Evolutionary conservation across 1,284 basidiomycete species (phyloP).

Genomic region (Apiotrichum gamsii): DNA sequence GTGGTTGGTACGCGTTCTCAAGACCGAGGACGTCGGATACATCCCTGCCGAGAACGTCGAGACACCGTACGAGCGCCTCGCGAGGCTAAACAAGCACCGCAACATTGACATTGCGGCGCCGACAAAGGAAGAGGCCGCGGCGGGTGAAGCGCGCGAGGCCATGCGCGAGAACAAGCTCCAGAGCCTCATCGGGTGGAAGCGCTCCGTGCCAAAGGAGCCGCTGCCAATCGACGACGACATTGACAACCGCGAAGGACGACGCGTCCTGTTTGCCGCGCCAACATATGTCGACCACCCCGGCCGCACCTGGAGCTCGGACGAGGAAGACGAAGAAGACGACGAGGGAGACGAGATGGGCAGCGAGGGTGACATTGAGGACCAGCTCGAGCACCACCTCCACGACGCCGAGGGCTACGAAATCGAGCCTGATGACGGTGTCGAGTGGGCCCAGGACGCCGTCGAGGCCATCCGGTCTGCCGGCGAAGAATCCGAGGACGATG

Average conservation of each 20-base stretch:
- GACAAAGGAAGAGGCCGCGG: constrained; percentile 31
- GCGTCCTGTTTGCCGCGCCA: constrained; percentile 50
- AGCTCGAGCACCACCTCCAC: constrained; percentile 9
- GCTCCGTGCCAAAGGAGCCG: constrained; percentile 10
- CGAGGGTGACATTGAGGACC: constrained; percentile 16
- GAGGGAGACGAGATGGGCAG: constrained; percentile 41
- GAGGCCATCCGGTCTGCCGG: constrained; percentile 41
- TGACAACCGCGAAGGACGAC: constrained; percentile 23
- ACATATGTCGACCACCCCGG: constrained; percentile 52
- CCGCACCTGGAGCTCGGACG: constrained; percentile 63
- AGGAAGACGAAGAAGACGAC: constrained; percentile 56
- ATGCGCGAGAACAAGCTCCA: constrained; percentile 23
- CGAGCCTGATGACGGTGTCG: constrained; percentile 52
- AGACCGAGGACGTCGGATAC: constrained; percentile 98
- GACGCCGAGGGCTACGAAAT: constrained; percentile 21
- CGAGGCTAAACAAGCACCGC: constrained; percentile 91
- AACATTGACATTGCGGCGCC: constrained; percentile 75
- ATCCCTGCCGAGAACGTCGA: constrained; percentile 99
- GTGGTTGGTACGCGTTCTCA: constrained; percentile 95
- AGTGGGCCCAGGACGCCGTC: constrained; percentile 50
- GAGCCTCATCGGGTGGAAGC: constrained; percentile 28
- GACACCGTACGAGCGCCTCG: constrained; percentile 92
- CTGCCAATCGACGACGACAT: constrained; percentile 10
- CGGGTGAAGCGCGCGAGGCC: constrained; percentile 9
- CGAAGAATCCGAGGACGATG: constrained; percentile 8